These are phyloP conservation scores for Lenzites betulinus DNA, from an alignment of 768 basidiomycete species.

Conservation along the genomic window DNA sequence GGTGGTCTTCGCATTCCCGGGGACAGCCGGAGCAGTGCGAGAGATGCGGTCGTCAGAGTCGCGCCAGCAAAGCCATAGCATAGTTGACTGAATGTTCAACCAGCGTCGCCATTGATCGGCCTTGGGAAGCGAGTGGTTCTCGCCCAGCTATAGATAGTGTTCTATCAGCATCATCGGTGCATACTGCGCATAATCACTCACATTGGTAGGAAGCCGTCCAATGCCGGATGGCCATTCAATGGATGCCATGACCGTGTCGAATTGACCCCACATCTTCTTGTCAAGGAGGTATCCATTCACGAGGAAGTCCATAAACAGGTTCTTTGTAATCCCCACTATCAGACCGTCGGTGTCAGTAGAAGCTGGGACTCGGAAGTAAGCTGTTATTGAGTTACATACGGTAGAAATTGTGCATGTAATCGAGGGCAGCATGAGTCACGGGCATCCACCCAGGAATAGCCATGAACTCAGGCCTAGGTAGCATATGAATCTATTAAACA, in stretches of 20 bases:
- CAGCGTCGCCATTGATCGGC: background rate
- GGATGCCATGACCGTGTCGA: background rate
- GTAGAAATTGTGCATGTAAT: conserved; percentile 3
- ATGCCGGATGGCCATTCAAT: conserved; percentile 1
- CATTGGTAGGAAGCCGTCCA: background rate
- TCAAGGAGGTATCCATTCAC: background rate
- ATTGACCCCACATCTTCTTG: background rate
- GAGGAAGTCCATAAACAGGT: background rate
- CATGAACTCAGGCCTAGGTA: no score
- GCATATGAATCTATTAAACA: no score
- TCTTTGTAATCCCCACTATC: background rate
- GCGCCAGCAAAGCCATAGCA: background rate
- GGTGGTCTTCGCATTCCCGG: background rate
- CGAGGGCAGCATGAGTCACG: background rate
- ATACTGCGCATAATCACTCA: background rate
- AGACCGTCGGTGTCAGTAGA: background rate
- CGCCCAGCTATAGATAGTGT: background rate
- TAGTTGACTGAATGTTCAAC: background rate
- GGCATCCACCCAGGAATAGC: background rate
- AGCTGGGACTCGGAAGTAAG: background rate
- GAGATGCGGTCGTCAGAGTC: background rate
- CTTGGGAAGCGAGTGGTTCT: background rate
- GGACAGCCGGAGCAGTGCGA: background rate
- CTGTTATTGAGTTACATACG: background rate
- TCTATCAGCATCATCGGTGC: no score